Evolutionary conservation across 352 stramenopile species (phyloP).

Genomic region (Pythium pectinolyticum): DNA sequence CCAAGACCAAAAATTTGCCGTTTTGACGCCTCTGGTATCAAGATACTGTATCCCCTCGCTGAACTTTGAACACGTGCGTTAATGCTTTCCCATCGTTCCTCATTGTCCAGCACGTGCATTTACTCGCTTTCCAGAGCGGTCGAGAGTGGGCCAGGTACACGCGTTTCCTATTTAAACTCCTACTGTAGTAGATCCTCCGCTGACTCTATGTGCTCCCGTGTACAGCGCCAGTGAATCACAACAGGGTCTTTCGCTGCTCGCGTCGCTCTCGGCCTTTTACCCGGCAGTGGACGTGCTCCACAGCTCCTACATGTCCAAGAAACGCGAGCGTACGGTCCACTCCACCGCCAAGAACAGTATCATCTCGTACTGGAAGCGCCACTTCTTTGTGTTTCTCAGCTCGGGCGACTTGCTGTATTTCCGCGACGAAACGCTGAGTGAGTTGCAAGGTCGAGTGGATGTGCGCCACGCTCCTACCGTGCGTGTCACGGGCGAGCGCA

Average conservation of each 20-base stretch:
- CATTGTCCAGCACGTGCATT: conserved; percentile 58
- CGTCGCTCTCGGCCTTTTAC: conserved; percentile 77
- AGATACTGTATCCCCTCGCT: no score
- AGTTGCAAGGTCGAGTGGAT: conserved; percentile 74
- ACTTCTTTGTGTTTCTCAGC: conserved; percentile 77
- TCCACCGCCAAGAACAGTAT: conserved; percentile 61
- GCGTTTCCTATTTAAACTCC: not conserved
- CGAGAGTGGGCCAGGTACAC: conserved; percentile 60
- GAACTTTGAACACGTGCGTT: no score
- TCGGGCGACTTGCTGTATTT: conserved; percentile 81
- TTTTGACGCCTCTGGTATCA: conserved; percentile 72
- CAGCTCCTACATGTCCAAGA: conserved; percentile 72
- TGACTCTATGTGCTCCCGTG: not conserved
- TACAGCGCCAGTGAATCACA: conserved; percentile 66
- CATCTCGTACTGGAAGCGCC: conserved; percentile 85
- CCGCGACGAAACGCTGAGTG: conserved; percentile 65
- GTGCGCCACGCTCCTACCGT: conserved; percentile 78
- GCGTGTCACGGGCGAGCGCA: conserved; percentile 68
- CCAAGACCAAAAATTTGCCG: conserved; percentile 77
- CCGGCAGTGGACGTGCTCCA: conserved; percentile 68
- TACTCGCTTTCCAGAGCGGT: conserved; percentile 77
- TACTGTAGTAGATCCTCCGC: not conserved
- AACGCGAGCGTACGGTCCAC: conserved; percentile 70
- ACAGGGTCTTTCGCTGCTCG: conserved; percentile 74
- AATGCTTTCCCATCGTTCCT: no score